A percentile compares a stretch with the other conserved stretches of the same genome.
Evolutionary conservation across 176 grass and related monocot genomes (phyloP).

Genomic region (Echinochloa phyllopogon): DNA sequence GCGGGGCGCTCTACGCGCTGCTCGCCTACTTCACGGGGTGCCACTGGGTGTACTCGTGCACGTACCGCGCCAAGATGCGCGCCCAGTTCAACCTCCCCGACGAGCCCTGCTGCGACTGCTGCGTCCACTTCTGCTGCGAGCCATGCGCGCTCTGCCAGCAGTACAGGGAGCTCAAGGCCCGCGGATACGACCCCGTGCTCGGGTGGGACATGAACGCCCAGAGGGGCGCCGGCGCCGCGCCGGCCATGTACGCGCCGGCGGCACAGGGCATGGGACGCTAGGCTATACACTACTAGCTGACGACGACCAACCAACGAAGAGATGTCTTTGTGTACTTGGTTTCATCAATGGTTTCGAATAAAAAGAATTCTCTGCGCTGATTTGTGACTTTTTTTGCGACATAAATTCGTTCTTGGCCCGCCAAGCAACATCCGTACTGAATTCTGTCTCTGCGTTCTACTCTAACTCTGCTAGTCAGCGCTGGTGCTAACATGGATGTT

Average conservation of each 20-base stretch:
- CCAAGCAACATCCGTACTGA: background rate
- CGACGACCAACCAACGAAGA: too few species aligned
- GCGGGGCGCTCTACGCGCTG: slow-evolving; percentile 57
- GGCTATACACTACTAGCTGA: too few species aligned
- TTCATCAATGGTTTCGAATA: background rate
- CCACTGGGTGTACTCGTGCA: slow-evolving; percentile 64
- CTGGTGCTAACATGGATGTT: too few species aligned
- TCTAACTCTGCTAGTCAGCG: too few species aligned
- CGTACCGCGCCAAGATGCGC: slow-evolving; percentile 62
- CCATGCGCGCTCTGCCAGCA: slow-evolving; percentile 64
- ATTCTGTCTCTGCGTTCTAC: background rate
- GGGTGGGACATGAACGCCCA: background rate
- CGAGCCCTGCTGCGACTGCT: slow-evolving; percentile 60
- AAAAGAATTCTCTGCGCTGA: too few species aligned
- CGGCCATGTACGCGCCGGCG: background rate
- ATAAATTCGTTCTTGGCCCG: too few species aligned
- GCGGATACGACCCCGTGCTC: slow-evolving; percentile 54
- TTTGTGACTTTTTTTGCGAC: too few species aligned
- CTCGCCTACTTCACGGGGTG: background rate
- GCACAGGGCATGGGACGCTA: background rate
- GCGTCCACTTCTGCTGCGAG: slow-evolving; percentile 76
- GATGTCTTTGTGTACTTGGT: too few species aligned
- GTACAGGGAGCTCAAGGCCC: slow-evolving; percentile 68
- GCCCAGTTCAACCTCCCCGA: slow-evolving; percentile 47
- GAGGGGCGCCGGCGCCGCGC: background rate